Percentiles rank a stretch among this genome's conserved stretches.
These are phyloP conservation scores for Hemerocallis citrina DNA, from an alignment of 106 monocot genomes.

Conservation along the genomic window DNA sequence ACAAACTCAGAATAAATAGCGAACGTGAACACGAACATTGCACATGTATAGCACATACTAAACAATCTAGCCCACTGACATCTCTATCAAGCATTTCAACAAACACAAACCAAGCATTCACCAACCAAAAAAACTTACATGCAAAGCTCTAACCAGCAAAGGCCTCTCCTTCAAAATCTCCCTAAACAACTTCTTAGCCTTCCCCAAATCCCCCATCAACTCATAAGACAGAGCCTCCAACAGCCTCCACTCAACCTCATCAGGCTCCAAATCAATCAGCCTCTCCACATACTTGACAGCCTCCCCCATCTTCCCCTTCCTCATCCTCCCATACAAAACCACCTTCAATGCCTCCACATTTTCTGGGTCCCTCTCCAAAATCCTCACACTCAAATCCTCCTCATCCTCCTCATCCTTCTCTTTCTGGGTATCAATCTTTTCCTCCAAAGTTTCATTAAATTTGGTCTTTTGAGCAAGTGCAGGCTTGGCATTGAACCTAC, in stretches of 20 bases:
- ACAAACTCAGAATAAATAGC: no score
- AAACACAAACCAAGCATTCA: slow-evolving; percentile 6
- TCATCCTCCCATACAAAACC: slow-evolving; percentile 60
- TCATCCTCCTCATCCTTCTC: slow-evolving; percentile 18
- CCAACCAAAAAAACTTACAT: slow-evolving; percentile 36
- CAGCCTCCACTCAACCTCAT: slow-evolving; percentile 80
- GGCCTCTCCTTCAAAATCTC: slow-evolving; percentile 72
- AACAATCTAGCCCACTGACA: not conserved
- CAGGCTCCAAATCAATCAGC: slow-evolving; percentile 60
- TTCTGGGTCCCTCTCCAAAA: slow-evolving; percentile 42
- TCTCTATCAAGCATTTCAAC: not conserved
- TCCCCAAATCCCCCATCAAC: slow-evolving; percentile 52
- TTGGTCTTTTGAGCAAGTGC: slow-evolving; percentile 8
- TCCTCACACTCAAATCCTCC: slow-evolving; percentile 32
- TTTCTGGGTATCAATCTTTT: slow-evolving; percentile 3
- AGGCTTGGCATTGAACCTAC: slow-evolving; percentile 14
- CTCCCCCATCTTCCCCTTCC: slow-evolving; percentile 44
- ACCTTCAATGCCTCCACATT: slow-evolving; percentile 67
- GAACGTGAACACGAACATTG: no score
- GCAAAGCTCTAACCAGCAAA: slow-evolving; percentile 61
- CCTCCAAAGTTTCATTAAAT: slow-evolving; percentile 8
- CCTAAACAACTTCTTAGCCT: slow-evolving; percentile 64
- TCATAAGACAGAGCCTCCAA: slow-evolving; percentile 65
- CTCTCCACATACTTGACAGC: slow-evolving; percentile 51
- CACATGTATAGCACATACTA: no score